phyloP scores from a whole-genome alignment of 73 alveolate genomes.

The Tetrahymena elliotti region DNA sequence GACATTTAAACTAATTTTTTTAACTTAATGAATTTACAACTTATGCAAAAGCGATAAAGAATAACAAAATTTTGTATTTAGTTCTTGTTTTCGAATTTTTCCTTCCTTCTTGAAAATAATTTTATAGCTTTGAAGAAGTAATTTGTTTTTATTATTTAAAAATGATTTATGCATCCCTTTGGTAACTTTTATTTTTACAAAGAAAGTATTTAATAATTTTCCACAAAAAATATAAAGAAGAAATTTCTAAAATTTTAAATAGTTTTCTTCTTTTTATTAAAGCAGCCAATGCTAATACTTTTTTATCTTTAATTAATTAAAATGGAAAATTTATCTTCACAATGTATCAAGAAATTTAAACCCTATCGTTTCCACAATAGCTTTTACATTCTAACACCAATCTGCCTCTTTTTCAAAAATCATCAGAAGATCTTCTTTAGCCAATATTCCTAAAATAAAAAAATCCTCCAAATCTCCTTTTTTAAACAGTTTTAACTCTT shows the following conservation, averaged over 20 bases:
- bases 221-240: background rate
- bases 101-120: no score
- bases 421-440: background rate
- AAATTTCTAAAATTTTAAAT: no score
- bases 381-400: background rate
- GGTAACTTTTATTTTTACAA: background rate
- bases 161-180: no score
- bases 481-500: background rate
- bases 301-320: no score
- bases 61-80: no score
- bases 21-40: no score
- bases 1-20: no score
- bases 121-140: no score
- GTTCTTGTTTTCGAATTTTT: no score
- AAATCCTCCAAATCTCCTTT: background rate
- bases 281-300: background rate
- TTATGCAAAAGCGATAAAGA: no score
- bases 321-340: background rate
- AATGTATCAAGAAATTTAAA: background rate
- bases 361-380: background rate
- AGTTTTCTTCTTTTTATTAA: background rate
- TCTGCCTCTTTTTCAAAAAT: background rate
- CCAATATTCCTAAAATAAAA: background rate
- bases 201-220: no score
- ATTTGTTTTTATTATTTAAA: no score